Evolutionary conservation across 2,329 filamentous ascomycete genomes (phyloP).

Genomic region (Cercospora nicotianae): DNA sequence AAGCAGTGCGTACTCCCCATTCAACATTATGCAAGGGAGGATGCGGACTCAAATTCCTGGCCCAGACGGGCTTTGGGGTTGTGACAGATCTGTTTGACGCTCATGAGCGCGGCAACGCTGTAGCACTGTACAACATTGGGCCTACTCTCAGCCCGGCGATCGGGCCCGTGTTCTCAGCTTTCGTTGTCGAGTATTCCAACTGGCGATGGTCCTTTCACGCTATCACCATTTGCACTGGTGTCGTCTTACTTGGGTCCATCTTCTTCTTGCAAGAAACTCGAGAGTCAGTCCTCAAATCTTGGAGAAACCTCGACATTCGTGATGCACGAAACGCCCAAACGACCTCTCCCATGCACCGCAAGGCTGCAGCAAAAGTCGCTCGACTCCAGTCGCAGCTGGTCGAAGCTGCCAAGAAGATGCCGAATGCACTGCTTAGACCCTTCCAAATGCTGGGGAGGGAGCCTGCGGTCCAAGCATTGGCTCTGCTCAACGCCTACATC

Average conservation of each 20-base stretch:
- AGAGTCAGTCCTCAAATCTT: background rate
- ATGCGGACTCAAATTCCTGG: constrained; percentile 46
- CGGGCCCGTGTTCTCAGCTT: background rate
- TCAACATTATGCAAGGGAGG: background rate
- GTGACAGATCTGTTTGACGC: background rate
- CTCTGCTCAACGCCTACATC: background rate
- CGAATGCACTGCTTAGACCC: background rate
- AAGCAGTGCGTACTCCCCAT: constrained; percentile 45
- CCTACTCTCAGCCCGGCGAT: background rate
- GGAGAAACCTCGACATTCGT: background rate
- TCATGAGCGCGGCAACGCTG: constrained; percentile 35
- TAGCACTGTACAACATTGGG: background rate
- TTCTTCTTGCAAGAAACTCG: background rate
- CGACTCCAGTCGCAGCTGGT: constrained; percentile 42
- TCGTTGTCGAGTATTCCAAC: background rate
- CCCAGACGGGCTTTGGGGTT: constrained; percentile 46
- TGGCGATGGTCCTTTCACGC: background rate
- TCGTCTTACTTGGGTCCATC: background rate
- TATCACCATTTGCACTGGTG: background rate
- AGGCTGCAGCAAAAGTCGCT: background rate
- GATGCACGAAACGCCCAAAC: too few species aligned
- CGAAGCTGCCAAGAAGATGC: constrained; percentile 38
- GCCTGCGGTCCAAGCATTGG: background rate
- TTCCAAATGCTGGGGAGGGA: background rate
- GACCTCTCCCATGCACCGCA: background rate